phyloP scores from a whole-genome alignment of 2,329 filamentous ascomycete species.

The Scorias spongiosa region DNA sequence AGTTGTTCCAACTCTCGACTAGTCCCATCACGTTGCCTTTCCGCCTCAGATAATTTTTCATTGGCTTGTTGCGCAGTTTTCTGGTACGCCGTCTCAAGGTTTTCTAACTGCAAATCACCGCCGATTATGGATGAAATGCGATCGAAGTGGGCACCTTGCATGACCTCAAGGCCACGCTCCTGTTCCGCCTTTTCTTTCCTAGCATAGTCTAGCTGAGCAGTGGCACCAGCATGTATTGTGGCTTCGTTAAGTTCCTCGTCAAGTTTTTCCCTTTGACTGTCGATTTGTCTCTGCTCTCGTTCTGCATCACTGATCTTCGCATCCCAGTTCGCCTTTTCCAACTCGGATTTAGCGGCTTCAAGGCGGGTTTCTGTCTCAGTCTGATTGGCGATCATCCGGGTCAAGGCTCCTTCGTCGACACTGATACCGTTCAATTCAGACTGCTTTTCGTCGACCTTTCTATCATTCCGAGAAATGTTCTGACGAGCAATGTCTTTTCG shows the following conservation, averaged over 20 bases:
- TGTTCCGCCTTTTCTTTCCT: constrained; percentile 66
- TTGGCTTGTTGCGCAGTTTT: constrained; percentile 42
- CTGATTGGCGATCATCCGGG: constrained; percentile 58
- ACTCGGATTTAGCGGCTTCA: constrained; percentile 44
- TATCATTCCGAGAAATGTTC: constrained; percentile 59
- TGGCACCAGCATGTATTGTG: constrained; percentile 64
- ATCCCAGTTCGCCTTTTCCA: constrained; percentile 53
- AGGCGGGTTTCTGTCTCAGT: constrained; percentile 53
- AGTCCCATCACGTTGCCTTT: constrained; percentile 54
- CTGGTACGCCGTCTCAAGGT: constrained; percentile 58
- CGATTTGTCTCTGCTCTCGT: constrained; percentile 49
- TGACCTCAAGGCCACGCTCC: constrained; percentile 59
- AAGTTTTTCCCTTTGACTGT: constrained; percentile 56
- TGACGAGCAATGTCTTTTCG: constrained; percentile 59
- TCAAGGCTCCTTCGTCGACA: constrained; percentile 73
- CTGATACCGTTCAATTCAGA: constrained; percentile 55
- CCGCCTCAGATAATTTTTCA: constrained; percentile 45
- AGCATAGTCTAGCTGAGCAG: constrained; percentile 69
- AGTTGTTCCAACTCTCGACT: constrained; percentile 61
- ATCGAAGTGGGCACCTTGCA: constrained; percentile 57
- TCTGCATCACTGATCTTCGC: constrained; percentile 52
- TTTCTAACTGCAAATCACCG: constrained; percentile 50
- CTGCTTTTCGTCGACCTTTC: constrained; percentile 51
- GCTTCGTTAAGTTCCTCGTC: constrained; percentile 71
- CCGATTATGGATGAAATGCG: constrained; percentile 54